These are phyloP conservation scores for Jimgerdemannia flammicorona DNA, from an alignment of 192 early-diverging fungal species.

Conservation along the genomic window DNA sequence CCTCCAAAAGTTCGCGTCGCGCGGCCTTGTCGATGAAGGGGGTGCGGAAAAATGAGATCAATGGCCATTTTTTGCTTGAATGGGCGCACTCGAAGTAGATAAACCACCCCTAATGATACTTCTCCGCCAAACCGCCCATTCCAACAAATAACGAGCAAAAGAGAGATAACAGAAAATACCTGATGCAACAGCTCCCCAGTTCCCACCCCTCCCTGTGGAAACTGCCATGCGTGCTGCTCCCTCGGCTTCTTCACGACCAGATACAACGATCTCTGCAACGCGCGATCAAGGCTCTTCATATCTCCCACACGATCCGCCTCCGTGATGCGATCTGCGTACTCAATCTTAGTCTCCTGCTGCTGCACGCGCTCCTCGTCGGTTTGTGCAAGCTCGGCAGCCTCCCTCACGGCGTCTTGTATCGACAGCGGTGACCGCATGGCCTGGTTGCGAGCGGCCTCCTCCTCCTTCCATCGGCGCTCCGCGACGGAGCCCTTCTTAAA, in stretches of 20 bases:
- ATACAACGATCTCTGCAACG: constrained; percentile 73
- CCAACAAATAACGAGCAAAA: neutral
- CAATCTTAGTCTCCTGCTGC: constrained; percentile 35
- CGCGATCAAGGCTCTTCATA: constrained; percentile 70
- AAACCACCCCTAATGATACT: neutral
- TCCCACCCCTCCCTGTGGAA: constrained; percentile 65
- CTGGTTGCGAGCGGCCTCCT: constrained; percentile 29
- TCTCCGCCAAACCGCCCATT: neutral
- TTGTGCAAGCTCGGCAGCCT: constrained; percentile 4
- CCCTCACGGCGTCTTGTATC: constrained; percentile 14
- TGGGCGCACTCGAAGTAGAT: no score
- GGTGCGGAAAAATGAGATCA: neutral
- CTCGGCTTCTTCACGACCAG: constrained; percentile 68
- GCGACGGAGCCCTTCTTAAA: constrained; percentile 75
- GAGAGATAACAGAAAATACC: constrained; percentile 27
- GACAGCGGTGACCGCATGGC: constrained; percentile 16
- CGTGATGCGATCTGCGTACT: constrained; percentile 51
- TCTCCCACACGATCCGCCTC: constrained; percentile 64
- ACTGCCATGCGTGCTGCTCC: constrained; percentile 60
- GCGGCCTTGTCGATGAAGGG: constrained; percentile 56
- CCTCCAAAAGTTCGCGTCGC: constrained; percentile 60
- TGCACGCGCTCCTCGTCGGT: constrained; percentile 1
- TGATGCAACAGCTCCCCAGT: constrained; percentile 67
- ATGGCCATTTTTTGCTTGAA: neutral
- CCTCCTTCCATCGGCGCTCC: constrained; percentile 58